Evolutionary conservation across 2,329 filamentous ascomycete genomes (phyloP).

Genomic region (Alternaria sp.): DNA sequence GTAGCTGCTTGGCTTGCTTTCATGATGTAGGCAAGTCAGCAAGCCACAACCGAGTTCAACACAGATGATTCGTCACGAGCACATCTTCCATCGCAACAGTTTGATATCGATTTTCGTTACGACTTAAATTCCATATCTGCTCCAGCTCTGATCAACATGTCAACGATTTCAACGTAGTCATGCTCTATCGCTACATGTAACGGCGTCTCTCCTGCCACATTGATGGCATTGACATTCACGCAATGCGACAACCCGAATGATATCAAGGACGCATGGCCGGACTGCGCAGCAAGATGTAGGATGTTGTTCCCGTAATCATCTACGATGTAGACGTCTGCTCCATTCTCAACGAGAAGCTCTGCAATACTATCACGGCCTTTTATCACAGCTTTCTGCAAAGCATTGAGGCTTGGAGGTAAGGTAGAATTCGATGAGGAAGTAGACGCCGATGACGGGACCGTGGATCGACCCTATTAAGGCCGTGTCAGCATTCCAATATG

Average conservation of each 20-base stretch:
- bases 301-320: conserved; percentile 9
- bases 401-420: conserved; percentile 4
- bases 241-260: conserved; percentile 1
- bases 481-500: not conserved
- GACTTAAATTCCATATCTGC: conserved; percentile 8
- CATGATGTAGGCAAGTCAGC: not conserved
- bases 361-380: conserved; percentile 1
- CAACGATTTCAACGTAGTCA: conserved; percentile 4
- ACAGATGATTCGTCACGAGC: not conserved
- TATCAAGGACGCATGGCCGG: not conserved
- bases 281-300: conserved; percentile 2
- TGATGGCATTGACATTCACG: conserved; percentile 8
- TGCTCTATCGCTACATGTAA: conserved; percentile 17
- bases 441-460: not conserved
- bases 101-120: not conserved
- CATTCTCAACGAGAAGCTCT: conserved; percentile 7
- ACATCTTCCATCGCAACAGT: not conserved
- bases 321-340: conserved; percentile 3
- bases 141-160: conserved; percentile 11
- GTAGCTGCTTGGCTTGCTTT: not conserved
- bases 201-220: conserved; percentile 9
- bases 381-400: conserved; percentile 4
- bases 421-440: not conserved
- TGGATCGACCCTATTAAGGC: not conserved
- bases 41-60: not conserved